Evolutionary conservation across 148 eudicot species (phyloP).

Genomic region (Polygonum maritimum): DNA sequence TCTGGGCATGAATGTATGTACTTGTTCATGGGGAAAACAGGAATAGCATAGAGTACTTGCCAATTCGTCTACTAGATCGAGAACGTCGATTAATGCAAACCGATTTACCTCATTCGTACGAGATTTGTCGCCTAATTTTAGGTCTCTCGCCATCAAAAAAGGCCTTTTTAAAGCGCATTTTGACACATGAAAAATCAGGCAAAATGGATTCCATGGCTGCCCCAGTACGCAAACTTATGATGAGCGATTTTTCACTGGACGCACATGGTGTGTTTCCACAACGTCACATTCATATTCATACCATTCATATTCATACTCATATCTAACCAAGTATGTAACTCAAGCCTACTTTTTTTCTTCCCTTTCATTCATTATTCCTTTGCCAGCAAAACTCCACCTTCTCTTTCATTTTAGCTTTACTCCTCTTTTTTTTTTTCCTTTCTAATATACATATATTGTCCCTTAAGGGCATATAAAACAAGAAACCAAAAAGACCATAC

Average conservation of each 20-base stretch:
- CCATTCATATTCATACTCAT: background rate
- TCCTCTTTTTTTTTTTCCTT: background rate
- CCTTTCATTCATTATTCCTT: background rate
- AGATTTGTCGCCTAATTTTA: no score
- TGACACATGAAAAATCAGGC: background rate
- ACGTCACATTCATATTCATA: background rate
- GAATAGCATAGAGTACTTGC: no score
- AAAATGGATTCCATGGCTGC: background rate
- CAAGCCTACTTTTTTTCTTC: background rate
- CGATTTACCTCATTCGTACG: no score
- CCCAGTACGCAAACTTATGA: slow-evolving; percentile 6
- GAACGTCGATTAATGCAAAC: no score
- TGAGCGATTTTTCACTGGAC: background rate
- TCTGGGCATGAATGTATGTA: background rate
- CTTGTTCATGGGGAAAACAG: background rate
- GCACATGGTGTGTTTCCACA: slow-evolving; percentile 8
- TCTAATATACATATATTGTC: no score
- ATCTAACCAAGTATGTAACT: background rate
- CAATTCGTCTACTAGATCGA: no score
- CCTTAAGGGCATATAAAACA: background rate
- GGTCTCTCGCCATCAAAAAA: background rate
- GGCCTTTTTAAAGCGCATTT: background rate
- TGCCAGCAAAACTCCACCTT: background rate
- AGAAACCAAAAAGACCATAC: background rate
- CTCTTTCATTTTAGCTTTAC: background rate